Evolutionary conservation across 306 rosid genomes (phyloP).

Genomic region (Lablab purpureus): DNA sequence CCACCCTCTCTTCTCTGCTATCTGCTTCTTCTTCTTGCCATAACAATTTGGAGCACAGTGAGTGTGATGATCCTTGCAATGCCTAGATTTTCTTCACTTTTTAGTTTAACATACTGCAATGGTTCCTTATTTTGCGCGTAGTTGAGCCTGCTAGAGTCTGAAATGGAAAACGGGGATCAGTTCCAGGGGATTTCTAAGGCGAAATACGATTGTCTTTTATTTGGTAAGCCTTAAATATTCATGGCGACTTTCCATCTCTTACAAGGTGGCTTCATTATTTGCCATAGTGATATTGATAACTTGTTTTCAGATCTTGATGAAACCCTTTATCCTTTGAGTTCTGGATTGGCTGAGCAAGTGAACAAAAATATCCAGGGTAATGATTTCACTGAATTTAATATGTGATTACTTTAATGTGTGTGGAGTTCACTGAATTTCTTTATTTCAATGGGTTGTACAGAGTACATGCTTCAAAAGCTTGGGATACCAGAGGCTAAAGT

Average conservation of each 20-base stretch:
- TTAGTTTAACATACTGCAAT: neutral
- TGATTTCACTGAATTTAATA: neutral
- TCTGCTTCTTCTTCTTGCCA: neutral
- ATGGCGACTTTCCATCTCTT: neutral
- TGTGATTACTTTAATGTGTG: neutral
- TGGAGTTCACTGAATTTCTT: conserved; percentile 2
- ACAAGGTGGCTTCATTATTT: neutral
- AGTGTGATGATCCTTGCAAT: neutral
- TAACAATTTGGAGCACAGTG: neutral
- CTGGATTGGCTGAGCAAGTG: conserved; percentile 69
- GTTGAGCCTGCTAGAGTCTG: conserved; percentile 22
- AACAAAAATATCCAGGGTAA: conserved; percentile 75
- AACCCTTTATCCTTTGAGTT: conserved; percentile 81
- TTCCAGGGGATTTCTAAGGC: conserved; percentile 53
- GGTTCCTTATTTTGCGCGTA: neutral
- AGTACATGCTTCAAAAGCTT: conserved; percentile 77
- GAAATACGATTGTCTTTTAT: conserved; percentile 75
- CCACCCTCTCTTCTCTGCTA: neutral
- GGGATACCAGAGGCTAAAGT: conserved; percentile 64
- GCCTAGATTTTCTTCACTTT: conserved; percentile 16
- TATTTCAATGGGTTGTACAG: conserved; percentile 47
- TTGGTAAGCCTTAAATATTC: conserved; percentile 58
- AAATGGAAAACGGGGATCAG: conserved; percentile 74
- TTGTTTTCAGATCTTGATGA: conserved; percentile 86
- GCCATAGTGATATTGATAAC: neutral